A percentile compares a stretch with the other conserved stretches of the same genome.
Evolutionary conservation across 169 alveolate genomes (phyloP).

Genomic region (Miamiensis avidus): DNA sequence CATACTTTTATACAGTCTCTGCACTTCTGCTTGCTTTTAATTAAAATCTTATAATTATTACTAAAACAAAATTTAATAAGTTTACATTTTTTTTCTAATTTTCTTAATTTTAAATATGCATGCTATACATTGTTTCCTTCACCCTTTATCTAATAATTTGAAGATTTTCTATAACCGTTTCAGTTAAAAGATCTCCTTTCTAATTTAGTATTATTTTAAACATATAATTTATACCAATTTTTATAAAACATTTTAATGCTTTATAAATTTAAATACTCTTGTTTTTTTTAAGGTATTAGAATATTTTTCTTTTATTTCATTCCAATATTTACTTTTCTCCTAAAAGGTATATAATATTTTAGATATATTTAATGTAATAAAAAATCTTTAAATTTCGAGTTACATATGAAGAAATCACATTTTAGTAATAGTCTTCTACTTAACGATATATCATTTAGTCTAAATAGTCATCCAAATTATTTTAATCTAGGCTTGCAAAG

Average conservation of each 20-base stretch:
- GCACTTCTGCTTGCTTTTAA: slow-evolving; percentile 8
- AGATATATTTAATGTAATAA: background rate
- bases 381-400: too few relatives aligned
- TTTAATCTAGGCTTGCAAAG: background rate
- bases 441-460: background rate
- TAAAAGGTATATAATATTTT: too few relatives aligned
- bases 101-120: background rate
- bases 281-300: too few relatives aligned
- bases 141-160: background rate
- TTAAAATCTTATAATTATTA: too few relatives aligned
- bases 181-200: background rate
- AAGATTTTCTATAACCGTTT: background rate
- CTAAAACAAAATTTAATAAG: too few relatives aligned
- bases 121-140: background rate
- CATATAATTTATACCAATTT: too few relatives aligned
- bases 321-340: too few relatives aligned
- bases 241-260: too few relatives aligned
- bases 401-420: background rate
- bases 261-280: too few relatives aligned
- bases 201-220: too few relatives aligned
- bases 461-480: background rate
- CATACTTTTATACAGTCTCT: slow-evolving; percentile 20
- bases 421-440: background rate
- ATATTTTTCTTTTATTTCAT: too few relatives aligned
- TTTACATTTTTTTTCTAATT: background rate